These are phyloP conservation scores for Penstemon newberryi DNA, from an alignment of 257 asterid genomes.

Conservation along the genomic window DNA sequence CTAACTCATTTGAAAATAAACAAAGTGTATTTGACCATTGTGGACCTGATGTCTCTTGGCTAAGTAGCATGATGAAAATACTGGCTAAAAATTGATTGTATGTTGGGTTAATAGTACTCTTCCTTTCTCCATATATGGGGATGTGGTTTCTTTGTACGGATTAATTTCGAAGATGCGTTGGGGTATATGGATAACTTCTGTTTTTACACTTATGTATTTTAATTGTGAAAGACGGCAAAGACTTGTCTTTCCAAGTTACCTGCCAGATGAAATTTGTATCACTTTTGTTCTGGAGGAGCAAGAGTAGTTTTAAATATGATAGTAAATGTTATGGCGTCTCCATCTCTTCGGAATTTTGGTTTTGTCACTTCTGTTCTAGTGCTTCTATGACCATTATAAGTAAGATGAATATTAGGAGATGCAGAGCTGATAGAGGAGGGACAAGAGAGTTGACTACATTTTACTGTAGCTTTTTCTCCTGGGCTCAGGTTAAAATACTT, in stretches of 20 bases:
- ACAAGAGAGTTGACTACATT: neutral
- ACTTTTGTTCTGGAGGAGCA: neutral
- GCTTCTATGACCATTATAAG: neutral
- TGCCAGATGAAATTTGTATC: neutral
- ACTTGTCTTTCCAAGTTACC: too few relatives aligned
- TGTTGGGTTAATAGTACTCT: neutral
- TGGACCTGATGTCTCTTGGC: neutral
- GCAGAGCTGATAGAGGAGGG: neutral
- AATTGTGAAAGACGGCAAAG: neutral
- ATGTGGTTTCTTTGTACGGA: too few relatives aligned
- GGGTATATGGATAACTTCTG: neutral
- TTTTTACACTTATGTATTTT: neutral
- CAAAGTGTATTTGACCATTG: too few relatives aligned
- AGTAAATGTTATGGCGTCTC: neutral
- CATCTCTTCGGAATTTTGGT: neutral
- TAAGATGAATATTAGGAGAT: neutral
- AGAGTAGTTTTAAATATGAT: neutral
- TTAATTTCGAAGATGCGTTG: neutral
- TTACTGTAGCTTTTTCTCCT: neutral
- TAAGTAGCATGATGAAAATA: neutral
- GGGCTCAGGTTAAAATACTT: neutral
- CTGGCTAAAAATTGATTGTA: neutral
- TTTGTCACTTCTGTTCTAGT: neutral
- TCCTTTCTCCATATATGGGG: neutral
- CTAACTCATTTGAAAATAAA: too few relatives aligned